Base-by-base conservation (phyloP, 1,284 basidiomycete genomes). In the Pyrrhoderma noxium region DNA sequence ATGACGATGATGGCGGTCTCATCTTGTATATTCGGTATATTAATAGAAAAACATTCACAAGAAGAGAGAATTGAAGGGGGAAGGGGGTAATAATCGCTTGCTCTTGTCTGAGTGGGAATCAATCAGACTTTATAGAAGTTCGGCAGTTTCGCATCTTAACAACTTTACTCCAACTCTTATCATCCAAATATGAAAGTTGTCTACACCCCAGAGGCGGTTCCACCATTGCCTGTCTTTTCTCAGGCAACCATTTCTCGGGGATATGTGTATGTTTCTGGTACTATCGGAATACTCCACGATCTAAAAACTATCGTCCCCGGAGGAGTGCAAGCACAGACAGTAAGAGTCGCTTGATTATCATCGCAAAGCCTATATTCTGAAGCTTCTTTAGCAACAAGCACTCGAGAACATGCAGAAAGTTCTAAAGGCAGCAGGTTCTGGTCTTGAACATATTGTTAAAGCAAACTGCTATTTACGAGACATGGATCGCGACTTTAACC, bases 191-290 rank as follows among this genome's bases (percentile, higher is more conserved):
- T 53, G 47, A 55, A 46, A 13, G 46, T 44, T 14, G 35, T 57
- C 38, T 55, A 44, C 51, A 69, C 73, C 74, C 13, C 55, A 38
- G 56, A 60, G 36, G 59, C 58, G 13, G 53, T 58, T 52, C 58
- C 59, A 3, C 52, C 61, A 8, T 58, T 63, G 13, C 55, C 63
- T 25, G 62, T 67, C 52, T 62, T 67, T 50, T 67, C 55, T 36
- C 77, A 80, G 59, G 78, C 73, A 4, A 69, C 73, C 7, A 70
- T 80, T 22, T 77, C 76, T 2, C 69, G 66, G 14, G 68, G 69
- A 47, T 73, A 75, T 9, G 73, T 82, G 5, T 84, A 79, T 55
- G 71, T 73, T 34, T 82, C 80, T 11, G 81, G 81, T 18, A 80
- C 73, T 59, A 74, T 84, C 46, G 80, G 80, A 8, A 73, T 70